Conservation (phyloP, 2,329 filamentous ascomycete species). For the Calonectria leucothoes region DNA sequence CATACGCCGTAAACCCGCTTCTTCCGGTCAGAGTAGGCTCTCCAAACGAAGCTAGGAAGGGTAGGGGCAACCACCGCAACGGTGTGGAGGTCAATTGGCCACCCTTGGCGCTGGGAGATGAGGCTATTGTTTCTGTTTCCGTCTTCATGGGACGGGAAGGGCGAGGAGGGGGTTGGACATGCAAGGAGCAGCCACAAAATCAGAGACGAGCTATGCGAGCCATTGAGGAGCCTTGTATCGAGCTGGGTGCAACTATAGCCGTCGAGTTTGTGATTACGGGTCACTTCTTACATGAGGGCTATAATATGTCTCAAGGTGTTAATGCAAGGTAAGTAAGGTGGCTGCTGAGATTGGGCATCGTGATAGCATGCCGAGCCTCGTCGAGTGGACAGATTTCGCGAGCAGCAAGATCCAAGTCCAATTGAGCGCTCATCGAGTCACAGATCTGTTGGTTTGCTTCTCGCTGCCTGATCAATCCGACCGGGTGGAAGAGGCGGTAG, state of each 20-base stretch:
- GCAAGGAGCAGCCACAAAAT: conserved; percentile 33
- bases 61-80: not conserved
- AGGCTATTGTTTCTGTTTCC: conserved; percentile 4
- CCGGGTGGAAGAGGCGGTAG: not conserved
- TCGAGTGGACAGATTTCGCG: not conserved
- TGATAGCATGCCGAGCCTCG: not conserved
- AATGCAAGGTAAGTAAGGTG: not conserved
- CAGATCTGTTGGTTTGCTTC: not conserved
- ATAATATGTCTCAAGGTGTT: not conserved
- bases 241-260: conserved; percentile 13
- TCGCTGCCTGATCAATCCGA: not conserved
- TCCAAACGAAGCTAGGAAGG: not conserved
- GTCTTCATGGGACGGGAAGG: not conserved
- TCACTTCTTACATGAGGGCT: not conserved
- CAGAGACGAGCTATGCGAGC: conserved; percentile 31
- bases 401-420: not conserved
- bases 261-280: conserved; percentile 14
- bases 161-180: conserved; percentile 30
- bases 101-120: conserved; percentile 7
- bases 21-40: not conserved
- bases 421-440: not conserved
- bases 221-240: conserved; percentile 12
- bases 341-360: not conserved
- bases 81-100: not conserved
- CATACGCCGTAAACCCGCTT: conserved; percentile 19